Base-by-base conservation (phyloP, 805 yeast genomes). In the Candida sakaeoensis region DNA sequence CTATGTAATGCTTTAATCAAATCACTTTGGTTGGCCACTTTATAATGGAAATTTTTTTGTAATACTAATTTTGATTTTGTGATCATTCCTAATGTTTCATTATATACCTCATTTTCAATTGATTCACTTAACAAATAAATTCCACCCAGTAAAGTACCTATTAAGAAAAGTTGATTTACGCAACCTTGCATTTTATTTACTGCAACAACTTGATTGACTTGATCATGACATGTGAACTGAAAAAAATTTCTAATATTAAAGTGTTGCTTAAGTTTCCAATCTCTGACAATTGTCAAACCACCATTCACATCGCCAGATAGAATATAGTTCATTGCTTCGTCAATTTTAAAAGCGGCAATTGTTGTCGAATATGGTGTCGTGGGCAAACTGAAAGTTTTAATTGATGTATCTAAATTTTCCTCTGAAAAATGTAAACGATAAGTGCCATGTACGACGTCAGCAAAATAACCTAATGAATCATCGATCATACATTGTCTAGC, bases 111-210 rank as follows among this genome's bases (percentile, higher is more conserved):
- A 19, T 19, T 16, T 12, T 23, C 24, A 3, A 36, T 6, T 4
- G 10, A 8, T 27, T 38, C 28, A 24, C 40, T 38, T 13, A 42
- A 14, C 12, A 42, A 14, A 27, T 38, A 42, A n/a, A 38, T 8
- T 12, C 42, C 45, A 8, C 45, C 45, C 45, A 42, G 45, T 8
- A 35, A 29, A 25, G 45, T 42, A 19, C 37, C 45, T 19, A 42
- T 25, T 8, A 42, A 22, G 8, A 14, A 26, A 16, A 32, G 18
- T 17, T 33, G 42, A 12, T 4, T 15, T 7, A 37, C 29, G n/a
- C 8, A n/a, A 9, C 22, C 16, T 5, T 12, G 7, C 10, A n/a
- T 4, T 13, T 28, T 29, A 5, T 23, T 23, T 5, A 42, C n/a
- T 15, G 36, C 8, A 5, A 17, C 2, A 8, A 42, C 34, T 10